Base-by-base conservation (phyloP, 352 stramenopile genomes). In the Bremia lactucae region DNA sequence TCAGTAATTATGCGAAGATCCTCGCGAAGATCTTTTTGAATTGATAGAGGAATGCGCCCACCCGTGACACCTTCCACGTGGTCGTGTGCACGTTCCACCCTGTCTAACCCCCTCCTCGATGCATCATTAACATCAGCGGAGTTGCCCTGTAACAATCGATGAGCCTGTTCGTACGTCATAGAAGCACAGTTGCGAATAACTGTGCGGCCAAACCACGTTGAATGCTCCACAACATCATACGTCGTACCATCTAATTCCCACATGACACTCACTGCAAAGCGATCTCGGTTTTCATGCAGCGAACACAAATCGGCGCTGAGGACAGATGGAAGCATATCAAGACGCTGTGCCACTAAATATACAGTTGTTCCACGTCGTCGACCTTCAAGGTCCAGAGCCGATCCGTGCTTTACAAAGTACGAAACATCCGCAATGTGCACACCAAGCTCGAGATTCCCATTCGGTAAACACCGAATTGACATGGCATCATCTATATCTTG, bases 361-460 rank as follows among this genome's bases (percentile, higher is more conserved):
- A 97, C 97, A 0, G 93, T 98, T 18, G 96, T 99, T 1, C 61
- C 73, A n/a, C 80, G 77, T 23, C 55, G 68, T 14, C 74, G 72
- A 1, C 80, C 87, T 68, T 99, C 96, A 16, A 94, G 65, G 63
- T 99, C 96, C 15, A 99, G 83, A 1, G 94, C 75, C 16, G 81
- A 97, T n/a, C 81, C 94, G 38, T 96, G 78, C 26, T 87, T 53
- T 3, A 99, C 95, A 55, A 98, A 99, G 64, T 98, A 95, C 28
- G 95, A 98, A 2, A 99, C 96, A 62, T 99, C 96, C 0, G 96
- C 96, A 62, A 99, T 99, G 53, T 99, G 96, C 4, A 99, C 95
- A 2, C 95, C 96, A 3, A 98, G 69, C 46, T 98, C 83, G 13
- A 94, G 41, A 46, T 88, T 85, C 6, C 81, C 83, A 36, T 94